Evolutionary conservation across 2,329 filamentous ascomycete species (phyloP).

Genomic region (Knufia petricola): DNA sequence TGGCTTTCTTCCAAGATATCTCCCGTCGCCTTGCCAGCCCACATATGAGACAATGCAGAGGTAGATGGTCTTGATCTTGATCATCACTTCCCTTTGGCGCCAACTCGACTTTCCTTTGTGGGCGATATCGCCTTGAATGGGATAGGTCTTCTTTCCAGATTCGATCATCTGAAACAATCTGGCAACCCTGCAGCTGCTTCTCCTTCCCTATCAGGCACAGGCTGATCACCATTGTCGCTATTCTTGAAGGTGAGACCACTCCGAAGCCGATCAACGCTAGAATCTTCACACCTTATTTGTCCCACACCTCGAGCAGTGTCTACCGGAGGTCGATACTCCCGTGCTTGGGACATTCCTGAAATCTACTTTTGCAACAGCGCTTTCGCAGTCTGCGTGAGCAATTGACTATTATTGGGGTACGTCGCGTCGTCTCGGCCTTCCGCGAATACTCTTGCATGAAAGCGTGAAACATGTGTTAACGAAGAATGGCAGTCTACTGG

Average conservation of each 20-base stretch:
- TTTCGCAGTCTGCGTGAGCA: background rate
- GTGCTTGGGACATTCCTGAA: constrained; percentile 1
- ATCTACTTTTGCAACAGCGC: constrained; percentile 2
- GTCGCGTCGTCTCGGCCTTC: constrained; percentile 9
- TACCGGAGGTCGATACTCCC: background rate
- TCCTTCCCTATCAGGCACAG: constrained; percentile 5
- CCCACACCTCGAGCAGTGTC: background rate
- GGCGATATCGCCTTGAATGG: background rate
- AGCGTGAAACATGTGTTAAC: constrained; percentile 8
- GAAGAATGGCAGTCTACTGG: constrained; percentile 24
- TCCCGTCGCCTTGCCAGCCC: constrained; percentile 5
- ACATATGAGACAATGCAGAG: constrained; percentile 4
- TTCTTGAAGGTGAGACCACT: constrained; percentile 7
- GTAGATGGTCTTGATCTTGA: background rate
- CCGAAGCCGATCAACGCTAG: background rate
- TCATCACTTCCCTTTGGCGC: constrained; percentile 9
- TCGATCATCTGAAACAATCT: constrained; percentile 7
- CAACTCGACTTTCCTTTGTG: constrained; percentile 6
- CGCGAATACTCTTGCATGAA: background rate
- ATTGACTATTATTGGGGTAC: constrained; percentile 6
- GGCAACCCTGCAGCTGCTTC: background rate
- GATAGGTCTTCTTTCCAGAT: constrained; percentile 1
- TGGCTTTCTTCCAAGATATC: background rate
- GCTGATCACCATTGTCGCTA: constrained; percentile 5
- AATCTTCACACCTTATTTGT: background rate